Evolutionary conservation across 352 stramenopile genomes (phyloP).

Genomic region (Globisporangium yorkense): DNA sequence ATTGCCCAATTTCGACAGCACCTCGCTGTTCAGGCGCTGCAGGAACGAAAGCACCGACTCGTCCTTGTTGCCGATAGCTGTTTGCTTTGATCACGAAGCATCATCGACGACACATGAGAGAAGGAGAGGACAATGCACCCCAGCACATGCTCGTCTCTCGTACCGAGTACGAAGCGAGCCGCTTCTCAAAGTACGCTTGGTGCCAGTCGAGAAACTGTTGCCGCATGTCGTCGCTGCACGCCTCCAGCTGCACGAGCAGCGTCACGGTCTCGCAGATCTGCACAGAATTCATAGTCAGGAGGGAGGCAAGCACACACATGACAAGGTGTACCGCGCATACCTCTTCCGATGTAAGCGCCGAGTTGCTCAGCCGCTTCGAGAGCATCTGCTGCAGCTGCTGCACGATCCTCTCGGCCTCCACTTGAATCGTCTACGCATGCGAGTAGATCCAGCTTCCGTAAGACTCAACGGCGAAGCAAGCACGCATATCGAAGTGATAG

Average conservation of each 20-base stretch:
- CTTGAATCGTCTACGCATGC: slow-evolving; percentile 64
- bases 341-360: slow-evolving; percentile 37
- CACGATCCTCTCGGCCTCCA: slow-evolving; percentile 84
- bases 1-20: slow-evolving; percentile 41
- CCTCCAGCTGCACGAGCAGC: slow-evolving; percentile 57
- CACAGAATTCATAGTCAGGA: neutral
- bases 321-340: slow-evolving; percentile 13
- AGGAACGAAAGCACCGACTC: slow-evolving; percentile 57
- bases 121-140: neutral
- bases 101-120: no score
- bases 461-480: neutral
- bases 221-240: slow-evolving; percentile 67
- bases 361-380: slow-evolving; percentile 44
- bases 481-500: neutral
- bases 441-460: no score
- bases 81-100: neutral
- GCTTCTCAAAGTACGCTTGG: slow-evolving; percentile 59
- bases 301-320: no score
- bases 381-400: slow-evolving; percentile 63
- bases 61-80: slow-evolving; percentile 14
- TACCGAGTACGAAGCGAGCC: slow-evolving; percentile 48
- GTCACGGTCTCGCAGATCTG: slow-evolving; percentile 61
- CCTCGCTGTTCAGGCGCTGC: slow-evolving; percentile 39
- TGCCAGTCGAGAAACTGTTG: slow-evolving; percentile 86
- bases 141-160: neutral